Evolutionary conservation across 1,139 yeast species (phyloP), one percentile per base, ranked within the genome.

Genomic region (Magnusiomyces suaveolens): DNA sequence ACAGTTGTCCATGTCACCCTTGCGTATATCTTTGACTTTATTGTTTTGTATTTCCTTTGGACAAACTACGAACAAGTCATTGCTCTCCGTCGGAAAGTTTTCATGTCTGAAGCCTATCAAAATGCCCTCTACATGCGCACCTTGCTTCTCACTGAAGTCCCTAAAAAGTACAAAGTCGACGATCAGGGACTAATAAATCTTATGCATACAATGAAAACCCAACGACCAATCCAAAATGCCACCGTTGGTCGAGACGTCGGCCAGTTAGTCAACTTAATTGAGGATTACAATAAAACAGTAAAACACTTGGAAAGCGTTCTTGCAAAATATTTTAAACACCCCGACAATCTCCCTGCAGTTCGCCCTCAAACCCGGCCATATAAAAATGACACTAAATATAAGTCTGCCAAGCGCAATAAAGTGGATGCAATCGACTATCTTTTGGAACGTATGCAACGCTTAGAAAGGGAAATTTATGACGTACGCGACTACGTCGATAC

Each of bases 1-100:
- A 60, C 72, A 56, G 58, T 63, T 1, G 67, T 72, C 24, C 75
- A 72, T 51, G 68, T 70, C 3, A 68, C 64, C 23, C 59, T 71
- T 25, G 70, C 70, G 3, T 72, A 70, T 63, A 57, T 62, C 26
- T 60, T 66, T 46, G 64, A 65, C 38, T 46, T 55, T 38, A 56
- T 67, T 1, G 67, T 71, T 14, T 54, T 68, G 49, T 52, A 53
- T 32, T 63, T 69, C 50, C 57, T 72, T 41, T 69, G 69, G 66
- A 51, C 54, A 39, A 69, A 66, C 52, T 69, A 63, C 53, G 46
- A 58, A 24, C 60, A 62, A 29, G 64, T 72, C 10, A 60, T 70
- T 16, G 52, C 57, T 1, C 58, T 71, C 47, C 63, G 73, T 2
- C 63, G 67, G 18, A 54, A 53, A 8, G 62, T 61, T 14, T 69